Evolutionary conservation across 2,329 filamentous ascomycete genomes (phyloP), one percentile per base, ranked within the genome.

Genomic region (Leptoxyphium fumago): DNA sequence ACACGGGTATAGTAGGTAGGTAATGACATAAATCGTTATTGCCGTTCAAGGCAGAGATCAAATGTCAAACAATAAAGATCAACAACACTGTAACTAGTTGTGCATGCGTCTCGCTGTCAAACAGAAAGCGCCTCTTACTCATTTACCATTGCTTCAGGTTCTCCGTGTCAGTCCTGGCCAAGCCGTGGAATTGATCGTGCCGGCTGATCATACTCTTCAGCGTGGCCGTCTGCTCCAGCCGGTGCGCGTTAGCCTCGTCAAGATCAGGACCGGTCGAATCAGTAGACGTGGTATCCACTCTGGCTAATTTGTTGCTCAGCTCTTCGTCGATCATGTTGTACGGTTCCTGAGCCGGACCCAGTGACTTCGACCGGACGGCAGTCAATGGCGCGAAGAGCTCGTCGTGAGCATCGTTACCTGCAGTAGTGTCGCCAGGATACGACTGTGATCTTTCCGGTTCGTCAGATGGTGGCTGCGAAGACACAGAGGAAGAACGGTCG

Each of bases 121-220:
- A 26, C 21, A 26, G 21, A 26, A 26, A 26, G 3, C 21, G 7
- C 21, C 21, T 26, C 21, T 7, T 4, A 26, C 21, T 26, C 11
- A 10, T 18, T 21, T 40, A 28, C 11, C 18, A 40, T 45, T 58
- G 54, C 43, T 59, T 52, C 42, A 65, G 58, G 45, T 67, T 61
- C 45, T 59, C 63, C 4, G 65, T 67, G 29, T 60, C 59, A 28
- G 41, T 46, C 46, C 56, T 52, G 42, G 46, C 55, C 42, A 58
- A 54, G 4, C 56, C 56, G 44, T 51, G 53, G 48, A 61, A 68
- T 56, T 66, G 64, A 48, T 69, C 66, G 49, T 69, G 66, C 45
- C 66, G 50, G 47, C 62, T 61, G 34, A 65, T 58, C 44, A 62
- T 48, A 40, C 57, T 62, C 18, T 59, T 57, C 28, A 61, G 52